Conservation (phyloP, 768 basidiomycete species). For the Boletellus ananas region DNA sequence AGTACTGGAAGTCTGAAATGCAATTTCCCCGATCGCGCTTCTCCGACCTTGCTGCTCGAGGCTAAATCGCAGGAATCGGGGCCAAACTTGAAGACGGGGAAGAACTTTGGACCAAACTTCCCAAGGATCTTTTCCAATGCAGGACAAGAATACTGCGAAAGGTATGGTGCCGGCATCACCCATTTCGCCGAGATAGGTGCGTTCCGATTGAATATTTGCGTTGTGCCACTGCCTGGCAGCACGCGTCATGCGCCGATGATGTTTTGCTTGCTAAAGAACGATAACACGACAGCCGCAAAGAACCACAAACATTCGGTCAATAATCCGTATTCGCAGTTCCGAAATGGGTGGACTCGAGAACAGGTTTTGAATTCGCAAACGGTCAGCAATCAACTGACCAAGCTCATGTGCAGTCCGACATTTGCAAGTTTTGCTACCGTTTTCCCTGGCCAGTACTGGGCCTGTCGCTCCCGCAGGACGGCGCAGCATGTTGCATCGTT, state of each 20-base stretch:
- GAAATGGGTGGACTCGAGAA: constrained; percentile 70
- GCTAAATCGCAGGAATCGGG: constrained; percentile 49
- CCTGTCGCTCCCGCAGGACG: constrained; percentile 44
- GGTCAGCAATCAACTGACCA: constrained; percentile 71
- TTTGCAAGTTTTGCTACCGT: constrained; percentile 41
- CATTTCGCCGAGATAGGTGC: constrained; percentile 76
- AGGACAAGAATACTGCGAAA: constrained; percentile 71
- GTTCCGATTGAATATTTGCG: constrained; percentile 6
- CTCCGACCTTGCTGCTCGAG: constrained; percentile 47
- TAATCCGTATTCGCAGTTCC: constrained; percentile 86
- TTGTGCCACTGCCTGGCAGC: not conserved
- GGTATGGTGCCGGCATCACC: constrained; percentile 62
- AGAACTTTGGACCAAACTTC: constrained; percentile 65
- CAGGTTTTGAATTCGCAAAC: constrained; percentile 63
- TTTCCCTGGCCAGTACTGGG: not conserved
- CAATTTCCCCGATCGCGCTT: constrained; percentile 51
- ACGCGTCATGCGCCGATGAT: not conserved
- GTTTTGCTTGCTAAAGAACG: constrained; percentile 1
- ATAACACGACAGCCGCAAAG: constrained; percentile 58
- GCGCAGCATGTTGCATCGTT: constrained; percentile 72
- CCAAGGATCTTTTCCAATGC: constrained; percentile 75
- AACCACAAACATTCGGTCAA: constrained; percentile 79
- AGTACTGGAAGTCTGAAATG: constrained; percentile 66
- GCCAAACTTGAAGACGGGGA: constrained; percentile 38
- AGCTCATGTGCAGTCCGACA: constrained; percentile 86